phyloP scores from a whole-genome alignment of 2,329 filamentous ascomycete species.

The Colletotrichum phormii region DNA sequence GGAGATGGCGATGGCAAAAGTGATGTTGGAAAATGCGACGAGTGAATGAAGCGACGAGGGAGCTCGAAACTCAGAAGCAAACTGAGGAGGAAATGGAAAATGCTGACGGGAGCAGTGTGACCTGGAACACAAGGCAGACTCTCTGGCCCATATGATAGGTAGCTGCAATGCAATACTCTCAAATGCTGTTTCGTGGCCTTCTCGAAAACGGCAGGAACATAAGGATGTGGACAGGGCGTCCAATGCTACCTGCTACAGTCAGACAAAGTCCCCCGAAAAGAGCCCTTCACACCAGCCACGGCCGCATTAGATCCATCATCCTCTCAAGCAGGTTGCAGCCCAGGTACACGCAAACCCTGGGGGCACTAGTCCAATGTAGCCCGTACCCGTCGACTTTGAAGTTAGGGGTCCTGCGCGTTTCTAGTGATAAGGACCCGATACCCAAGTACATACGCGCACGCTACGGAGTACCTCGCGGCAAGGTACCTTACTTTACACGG shows the following conservation, averaged over 20 bases:
- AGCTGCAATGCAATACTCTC: not conserved
- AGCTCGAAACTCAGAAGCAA: not conserved
- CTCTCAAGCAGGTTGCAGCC: not conserved
- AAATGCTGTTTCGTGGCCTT: conserved; percentile 34
- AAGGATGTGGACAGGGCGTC: not conserved
- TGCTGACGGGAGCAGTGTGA: not conserved
- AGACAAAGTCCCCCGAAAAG: not conserved
- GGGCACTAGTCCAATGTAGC: not conserved
- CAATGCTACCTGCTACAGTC: not conserved
- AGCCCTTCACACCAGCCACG: not conserved
- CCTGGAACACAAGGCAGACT: not conserved
- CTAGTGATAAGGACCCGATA: not conserved
- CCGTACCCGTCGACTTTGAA: not conserved
- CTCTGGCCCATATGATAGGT: not conserved
- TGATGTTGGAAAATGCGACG: not conserved
- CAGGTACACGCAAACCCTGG: not conserved
- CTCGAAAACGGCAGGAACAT: conserved; percentile 34
- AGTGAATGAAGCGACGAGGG: not conserved
- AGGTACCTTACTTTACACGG: not conserved
- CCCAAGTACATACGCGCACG: not conserved
- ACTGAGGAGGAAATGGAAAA: conserved; percentile 1
- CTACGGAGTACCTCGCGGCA: no score
- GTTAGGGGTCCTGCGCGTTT: not conserved
- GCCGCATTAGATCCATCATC: not conserved
- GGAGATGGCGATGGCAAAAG: not conserved